These are phyloP conservation scores for Penicillium ucsense DNA, from an alignment of 495 filamentous ascomycete genomes.

Conservation along the genomic window DNA sequence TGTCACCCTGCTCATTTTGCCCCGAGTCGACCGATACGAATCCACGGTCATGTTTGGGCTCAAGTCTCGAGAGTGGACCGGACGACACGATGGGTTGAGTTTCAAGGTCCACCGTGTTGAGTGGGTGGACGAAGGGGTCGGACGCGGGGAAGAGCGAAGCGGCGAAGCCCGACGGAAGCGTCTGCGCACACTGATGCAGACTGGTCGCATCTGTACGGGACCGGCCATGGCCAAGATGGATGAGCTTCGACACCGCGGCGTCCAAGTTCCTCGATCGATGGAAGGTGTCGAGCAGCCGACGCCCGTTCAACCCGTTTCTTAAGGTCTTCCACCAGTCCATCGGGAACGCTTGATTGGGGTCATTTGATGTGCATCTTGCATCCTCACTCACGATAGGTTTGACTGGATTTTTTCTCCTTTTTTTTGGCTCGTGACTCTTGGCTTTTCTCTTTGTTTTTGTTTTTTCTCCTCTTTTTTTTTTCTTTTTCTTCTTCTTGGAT, in stretches of 20 bases:
- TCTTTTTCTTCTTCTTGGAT: neutral
- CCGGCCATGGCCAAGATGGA: conserved; percentile 32
- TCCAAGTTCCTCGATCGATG: conserved; percentile 25
- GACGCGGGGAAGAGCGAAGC: conserved; percentile 54
- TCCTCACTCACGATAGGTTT: neutral
- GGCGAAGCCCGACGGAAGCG: conserved; percentile 54
- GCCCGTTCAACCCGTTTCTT: conserved; percentile 31
- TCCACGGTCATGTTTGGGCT: conserved; percentile 68
- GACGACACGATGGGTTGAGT: conserved; percentile 74
- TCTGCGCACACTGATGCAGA: conserved; percentile 39
- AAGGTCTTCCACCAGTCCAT: neutral
- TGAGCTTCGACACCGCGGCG: conserved; percentile 27
- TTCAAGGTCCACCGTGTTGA: conserved; percentile 70
- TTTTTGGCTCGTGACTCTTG: conserved; percentile 1
- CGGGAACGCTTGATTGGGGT: too few relatives aligned
- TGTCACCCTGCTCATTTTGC: conserved; percentile 75
- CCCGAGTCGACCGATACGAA: conserved; percentile 64
- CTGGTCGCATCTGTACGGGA: conserved; percentile 40
- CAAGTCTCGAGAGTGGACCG: conserved; percentile 62
- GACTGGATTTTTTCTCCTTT: neutral
- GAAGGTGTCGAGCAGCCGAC: conserved; percentile 21
- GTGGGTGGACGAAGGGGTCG: conserved; percentile 68
- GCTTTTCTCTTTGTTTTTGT: neutral
- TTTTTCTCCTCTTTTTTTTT: conserved; percentile 1
- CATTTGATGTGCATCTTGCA: too few relatives aligned